phyloP scores from a whole-genome alignment of 2,329 filamentous ascomycete genomes.

The Fusarium sp. region DNA sequence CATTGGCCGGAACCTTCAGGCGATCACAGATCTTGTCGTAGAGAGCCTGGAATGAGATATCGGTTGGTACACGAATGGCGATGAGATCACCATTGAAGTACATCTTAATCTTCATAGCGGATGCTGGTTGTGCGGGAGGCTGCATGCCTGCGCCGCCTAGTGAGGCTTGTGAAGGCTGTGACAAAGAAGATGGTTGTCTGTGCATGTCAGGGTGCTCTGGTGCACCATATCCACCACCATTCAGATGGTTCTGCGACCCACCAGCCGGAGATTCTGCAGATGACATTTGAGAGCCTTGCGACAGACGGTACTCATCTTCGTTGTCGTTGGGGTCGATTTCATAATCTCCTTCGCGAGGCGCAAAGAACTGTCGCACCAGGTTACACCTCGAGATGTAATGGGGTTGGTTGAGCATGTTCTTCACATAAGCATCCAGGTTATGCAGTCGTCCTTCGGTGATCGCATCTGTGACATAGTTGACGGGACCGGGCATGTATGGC shows the following conservation, averaged over 20 bases:
- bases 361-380: conserved; percentile 90
- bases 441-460: conserved; percentile 94
- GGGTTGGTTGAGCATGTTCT: conserved; percentile 86
- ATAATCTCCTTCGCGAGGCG: conserved; percentile 89
- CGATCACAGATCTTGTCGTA: conserved; percentile 87
- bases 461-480: conserved; percentile 97
- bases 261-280: conserved; percentile 70
- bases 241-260: conserved; percentile 71
- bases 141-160: conserved; percentile 60
- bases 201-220: conserved; percentile 50
- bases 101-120: conserved; percentile 90
- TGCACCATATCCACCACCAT: conserved; percentile 65
- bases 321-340: conserved; percentile 83
- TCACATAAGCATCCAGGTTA: conserved; percentile 95
- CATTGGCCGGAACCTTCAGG: conserved; percentile 75
- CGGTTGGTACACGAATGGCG: conserved; percentile 85
- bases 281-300: conserved; percentile 74
- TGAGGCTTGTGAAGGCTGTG: conserved; percentile 59
- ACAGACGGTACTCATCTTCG: conserved; percentile 82
- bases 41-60: conserved; percentile 81
- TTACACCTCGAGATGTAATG: conserved; percentile 85
- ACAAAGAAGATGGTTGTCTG: conserved; percentile 43
- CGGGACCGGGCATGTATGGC: conserved; percentile 97
- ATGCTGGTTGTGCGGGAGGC: conserved; percentile 50
- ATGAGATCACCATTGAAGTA: conserved; percentile 93